phyloP scores from a whole-genome alignment of 1,284 basidiomycete species.

The Puccinia novopanici region DNA sequence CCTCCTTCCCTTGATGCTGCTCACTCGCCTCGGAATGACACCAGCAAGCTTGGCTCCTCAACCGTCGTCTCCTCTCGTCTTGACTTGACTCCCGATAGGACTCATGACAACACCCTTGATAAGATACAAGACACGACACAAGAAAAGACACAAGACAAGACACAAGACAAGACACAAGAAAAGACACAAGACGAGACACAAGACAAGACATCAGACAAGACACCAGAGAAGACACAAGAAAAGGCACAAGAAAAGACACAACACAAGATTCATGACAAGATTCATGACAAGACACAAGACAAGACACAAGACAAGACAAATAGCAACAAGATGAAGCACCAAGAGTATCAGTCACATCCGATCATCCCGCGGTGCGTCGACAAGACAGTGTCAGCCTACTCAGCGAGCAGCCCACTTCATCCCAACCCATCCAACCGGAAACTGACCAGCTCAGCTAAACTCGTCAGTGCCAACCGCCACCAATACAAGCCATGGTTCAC shows the following conservation, averaged over 20 bases:
- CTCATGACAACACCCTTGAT: not conserved
- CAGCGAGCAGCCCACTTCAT: not conserved
- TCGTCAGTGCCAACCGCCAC: conserved; percentile 1
- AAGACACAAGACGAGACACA: not conserved
- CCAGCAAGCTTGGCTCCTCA: too few species aligned
- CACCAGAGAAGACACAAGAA: too few species aligned
- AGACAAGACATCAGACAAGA: not conserved
- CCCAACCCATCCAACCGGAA: not conserved
- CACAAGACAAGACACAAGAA: not conserved
- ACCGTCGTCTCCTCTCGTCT: too few species aligned
- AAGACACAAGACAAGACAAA: not conserved
- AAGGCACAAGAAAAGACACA: too few species aligned
- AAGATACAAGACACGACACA: not conserved
- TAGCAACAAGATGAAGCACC: not conserved
- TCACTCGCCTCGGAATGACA: too few species aligned
- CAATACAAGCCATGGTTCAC: conserved; percentile 30
- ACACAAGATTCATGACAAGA: not conserved
- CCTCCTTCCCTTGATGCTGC: too few species aligned
- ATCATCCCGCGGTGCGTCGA: not conserved
- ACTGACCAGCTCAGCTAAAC: conserved; percentile 4
- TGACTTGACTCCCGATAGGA: too few species aligned
- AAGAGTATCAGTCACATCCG: not conserved
- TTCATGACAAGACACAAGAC: not conserved
- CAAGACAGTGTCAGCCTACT: not conserved
- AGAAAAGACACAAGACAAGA: not conserved